phyloP scores from a whole-genome alignment of 352 stramenopile species.

The Paralagenidium karlingii region DNA sequence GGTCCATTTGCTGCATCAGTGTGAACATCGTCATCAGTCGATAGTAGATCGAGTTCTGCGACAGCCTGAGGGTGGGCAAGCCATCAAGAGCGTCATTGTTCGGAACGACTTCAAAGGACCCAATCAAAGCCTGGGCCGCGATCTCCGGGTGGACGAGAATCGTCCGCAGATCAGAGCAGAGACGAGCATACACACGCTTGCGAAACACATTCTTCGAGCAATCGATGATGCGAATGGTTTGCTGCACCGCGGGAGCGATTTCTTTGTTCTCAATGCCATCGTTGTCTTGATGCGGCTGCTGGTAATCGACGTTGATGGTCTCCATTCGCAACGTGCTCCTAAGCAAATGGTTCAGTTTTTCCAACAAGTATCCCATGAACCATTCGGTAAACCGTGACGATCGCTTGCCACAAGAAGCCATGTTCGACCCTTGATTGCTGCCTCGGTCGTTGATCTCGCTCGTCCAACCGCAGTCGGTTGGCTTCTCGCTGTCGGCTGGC shows the following conservation, averaged over 20 bases:
- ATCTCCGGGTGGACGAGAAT: conserved; percentile 57
- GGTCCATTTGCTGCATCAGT: conserved; percentile 69
- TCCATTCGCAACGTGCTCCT: conserved; percentile 41
- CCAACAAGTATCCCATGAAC: conserved; percentile 47
- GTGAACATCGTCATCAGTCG: conserved; percentile 47
- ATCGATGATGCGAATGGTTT: conserved; percentile 42
- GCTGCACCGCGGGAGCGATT: conserved; percentile 11
- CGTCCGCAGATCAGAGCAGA: conserved; percentile 73
- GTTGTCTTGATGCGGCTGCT: too few species aligned
- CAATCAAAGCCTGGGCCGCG: conserved; percentile 36
- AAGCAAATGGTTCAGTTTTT: conserved; percentile 55
- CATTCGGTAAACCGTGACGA: conserved; percentile 38
- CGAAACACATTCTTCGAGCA: conserved; percentile 60
- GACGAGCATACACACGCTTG: conserved; percentile 57
- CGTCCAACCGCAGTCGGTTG: too few species aligned
- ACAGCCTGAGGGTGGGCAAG: conserved; percentile 5
- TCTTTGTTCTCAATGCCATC: neutral
- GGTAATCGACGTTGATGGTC: conserved; percentile 24
- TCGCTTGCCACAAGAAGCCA: too few species aligned
- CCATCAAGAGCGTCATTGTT: conserved; percentile 10
- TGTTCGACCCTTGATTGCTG: too few species aligned
- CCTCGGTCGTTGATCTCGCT: too few species aligned
- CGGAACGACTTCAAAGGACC: too few species aligned
- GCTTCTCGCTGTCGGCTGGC: too few species aligned
- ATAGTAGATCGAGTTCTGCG: conserved; percentile 27